Conservation (phyloP, 2,329 filamentous ascomycete species). For the Penicillium expansum region DNA sequence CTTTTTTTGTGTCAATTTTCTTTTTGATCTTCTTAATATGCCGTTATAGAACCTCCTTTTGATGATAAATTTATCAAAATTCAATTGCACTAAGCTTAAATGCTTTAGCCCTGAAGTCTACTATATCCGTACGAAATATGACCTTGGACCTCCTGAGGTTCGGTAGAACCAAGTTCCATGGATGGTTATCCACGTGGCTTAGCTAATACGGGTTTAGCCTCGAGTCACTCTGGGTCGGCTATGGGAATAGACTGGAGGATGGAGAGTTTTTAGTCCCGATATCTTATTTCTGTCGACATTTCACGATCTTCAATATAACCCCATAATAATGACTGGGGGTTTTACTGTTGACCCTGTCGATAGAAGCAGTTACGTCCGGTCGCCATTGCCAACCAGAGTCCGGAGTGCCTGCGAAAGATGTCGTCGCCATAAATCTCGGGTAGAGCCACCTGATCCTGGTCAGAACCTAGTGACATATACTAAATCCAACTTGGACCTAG, state of each 20-base stretch:
- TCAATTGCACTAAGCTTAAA: background rate
- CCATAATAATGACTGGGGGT: background rate
- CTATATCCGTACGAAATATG: background rate
- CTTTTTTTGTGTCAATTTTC: background rate
- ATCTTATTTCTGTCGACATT: background rate
- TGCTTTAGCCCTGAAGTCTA: background rate
- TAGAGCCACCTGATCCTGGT: constrained; percentile 7
- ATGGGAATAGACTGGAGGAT: too few species aligned
- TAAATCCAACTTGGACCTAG: constrained; percentile 14
- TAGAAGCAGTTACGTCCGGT: background rate
- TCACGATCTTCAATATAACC: background rate
- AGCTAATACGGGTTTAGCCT: background rate
- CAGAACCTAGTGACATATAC: background rate
- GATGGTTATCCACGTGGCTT: background rate
- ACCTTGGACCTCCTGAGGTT: background rate
- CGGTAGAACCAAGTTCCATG: background rate
- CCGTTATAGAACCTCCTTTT: background rate
- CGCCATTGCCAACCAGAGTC: constrained; percentile 24
- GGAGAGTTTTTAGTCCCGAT: background rate
- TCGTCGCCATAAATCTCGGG: constrained; percentile 33
- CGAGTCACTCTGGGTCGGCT: too few species aligned
- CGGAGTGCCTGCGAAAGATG: constrained; percentile 32
- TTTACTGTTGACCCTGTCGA: background rate
- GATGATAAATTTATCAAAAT: background rate
- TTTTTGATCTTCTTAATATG: background rate